Evolutionary conservation across 257 asterid species (phyloP).

Genomic region (Nicotiana tomentosiformis): DNA sequence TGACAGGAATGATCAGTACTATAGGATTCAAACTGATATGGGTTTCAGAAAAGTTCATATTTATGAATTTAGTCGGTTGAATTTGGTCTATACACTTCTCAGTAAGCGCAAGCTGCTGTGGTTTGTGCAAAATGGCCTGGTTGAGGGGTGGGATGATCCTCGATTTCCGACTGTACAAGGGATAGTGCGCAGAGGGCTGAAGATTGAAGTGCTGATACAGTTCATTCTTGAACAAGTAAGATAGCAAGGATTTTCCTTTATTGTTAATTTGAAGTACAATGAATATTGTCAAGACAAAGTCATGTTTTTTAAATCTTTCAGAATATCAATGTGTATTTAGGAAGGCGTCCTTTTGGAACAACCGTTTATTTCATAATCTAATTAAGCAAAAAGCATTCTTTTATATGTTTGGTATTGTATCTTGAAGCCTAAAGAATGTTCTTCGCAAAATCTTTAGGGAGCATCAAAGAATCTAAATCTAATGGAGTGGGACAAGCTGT

Average conservation of each 20-base stretch:
- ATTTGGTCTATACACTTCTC: slow-evolving; percentile 92
- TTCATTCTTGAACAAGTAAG: slow-evolving; percentile 93
- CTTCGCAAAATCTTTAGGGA: slow-evolving; percentile 44
- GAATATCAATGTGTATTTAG: neutral
- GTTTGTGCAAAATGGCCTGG: slow-evolving; percentile 94
- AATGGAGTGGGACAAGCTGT: slow-evolving; percentile 98
- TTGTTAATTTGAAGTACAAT: neutral
- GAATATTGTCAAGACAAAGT: neutral
- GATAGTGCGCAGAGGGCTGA: slow-evolving; percentile 87
- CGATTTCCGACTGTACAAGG: slow-evolving; percentile 99
- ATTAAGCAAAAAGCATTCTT: neutral
- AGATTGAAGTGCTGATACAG: slow-evolving; percentile 76
- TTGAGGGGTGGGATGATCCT: slow-evolving; percentile 98
- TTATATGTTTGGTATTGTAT: neutral
- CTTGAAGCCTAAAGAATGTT: slow-evolving; percentile 9
- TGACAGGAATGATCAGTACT: slow-evolving; percentile 87
- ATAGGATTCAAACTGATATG: slow-evolving; percentile 88
- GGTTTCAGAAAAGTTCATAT: slow-evolving; percentile 70
- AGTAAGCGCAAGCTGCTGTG: slow-evolving; percentile 96
- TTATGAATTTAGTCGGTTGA: slow-evolving; percentile 84
- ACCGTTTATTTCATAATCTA: neutral
- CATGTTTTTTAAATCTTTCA: neutral
- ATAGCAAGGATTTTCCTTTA: neutral
- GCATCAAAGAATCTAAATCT: slow-evolving; percentile 97
- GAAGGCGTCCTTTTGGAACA: neutral